Percentiles rank a stretch among this genome's conserved stretches.
Conservation (phyloP, 2,329 filamentous ascomycete genomes). For the Albophoma yamanashiensis region DNA sequence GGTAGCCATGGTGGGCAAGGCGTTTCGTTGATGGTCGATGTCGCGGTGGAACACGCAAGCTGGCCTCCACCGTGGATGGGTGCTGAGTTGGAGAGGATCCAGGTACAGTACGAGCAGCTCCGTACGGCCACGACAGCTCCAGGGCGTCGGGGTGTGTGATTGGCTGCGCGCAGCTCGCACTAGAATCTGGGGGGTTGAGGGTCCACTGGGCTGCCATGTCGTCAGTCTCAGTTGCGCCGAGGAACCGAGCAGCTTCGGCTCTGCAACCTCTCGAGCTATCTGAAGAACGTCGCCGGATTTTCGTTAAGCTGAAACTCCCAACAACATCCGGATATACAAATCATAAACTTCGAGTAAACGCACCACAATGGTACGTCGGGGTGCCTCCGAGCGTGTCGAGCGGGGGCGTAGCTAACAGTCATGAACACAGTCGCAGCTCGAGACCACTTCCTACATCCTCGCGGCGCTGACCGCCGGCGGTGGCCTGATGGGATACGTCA, state of each 20-base stretch:
- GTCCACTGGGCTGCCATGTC: slow-evolving; percentile 2
- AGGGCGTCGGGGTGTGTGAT: slow-evolving; percentile 16
- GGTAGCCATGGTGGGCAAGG: slow-evolving; percentile 31
- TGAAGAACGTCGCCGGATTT: background rate
- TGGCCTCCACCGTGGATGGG: background rate
- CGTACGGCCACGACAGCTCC: slow-evolving; percentile 26
- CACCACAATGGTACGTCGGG: slow-evolving; percentile 1
- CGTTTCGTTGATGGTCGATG: slow-evolving; percentile 1
- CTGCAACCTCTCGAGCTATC: background rate
- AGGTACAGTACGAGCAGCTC: slow-evolving; percentile 8
- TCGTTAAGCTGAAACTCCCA: background rate
- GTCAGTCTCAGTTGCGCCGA: slow-evolving; percentile 8
- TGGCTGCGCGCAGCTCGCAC: slow-evolving; percentile 10
- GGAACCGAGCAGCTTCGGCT: slow-evolving; percentile 3
- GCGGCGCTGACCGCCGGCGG: slow-evolving; percentile 76
- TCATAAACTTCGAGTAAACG: background rate
- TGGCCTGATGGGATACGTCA: slow-evolving; percentile 76
- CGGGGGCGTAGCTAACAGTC: background rate
- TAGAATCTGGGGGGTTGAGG: background rate
- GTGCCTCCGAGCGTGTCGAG: background rate
- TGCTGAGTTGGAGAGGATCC: background rate
- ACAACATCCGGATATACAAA: background rate
- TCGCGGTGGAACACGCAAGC: background rate
- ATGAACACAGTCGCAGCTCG: slow-evolving; percentile 11
- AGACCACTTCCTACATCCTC: slow-evolving; percentile 63